These are phyloP conservation scores for Licmophora abbreviata DNA, from an alignment of 108 stramenopile genomes.

Conservation along the genomic window DNA sequence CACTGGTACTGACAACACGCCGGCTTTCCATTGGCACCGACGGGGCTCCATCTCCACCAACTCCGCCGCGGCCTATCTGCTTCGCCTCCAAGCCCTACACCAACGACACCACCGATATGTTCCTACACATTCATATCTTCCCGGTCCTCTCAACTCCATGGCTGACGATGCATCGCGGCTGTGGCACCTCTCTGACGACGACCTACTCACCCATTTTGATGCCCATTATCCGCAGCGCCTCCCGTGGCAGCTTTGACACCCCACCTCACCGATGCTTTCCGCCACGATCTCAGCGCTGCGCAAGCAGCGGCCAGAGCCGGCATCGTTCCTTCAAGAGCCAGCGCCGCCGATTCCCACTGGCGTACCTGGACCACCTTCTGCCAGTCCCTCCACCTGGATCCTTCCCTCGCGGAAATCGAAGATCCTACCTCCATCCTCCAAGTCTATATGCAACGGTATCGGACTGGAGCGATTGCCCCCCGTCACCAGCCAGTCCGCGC, in stretches of 20 bases:
- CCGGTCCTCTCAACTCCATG: slow-evolving; percentile 13
- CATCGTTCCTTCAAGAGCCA: too few species aligned
- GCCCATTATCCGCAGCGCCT: slow-evolving; percentile 13
- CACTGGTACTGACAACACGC: neutral
- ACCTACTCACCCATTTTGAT: neutral
- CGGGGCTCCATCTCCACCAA: slow-evolving; percentile 25
- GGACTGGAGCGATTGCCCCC: too few species aligned
- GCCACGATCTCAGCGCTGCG: slow-evolving; percentile 17
- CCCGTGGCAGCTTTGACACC: slow-evolving; percentile 17
- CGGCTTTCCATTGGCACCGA: slow-evolving; percentile 1
- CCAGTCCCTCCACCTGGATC: slow-evolving; percentile 4
- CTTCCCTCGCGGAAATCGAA: slow-evolving; percentile 14
- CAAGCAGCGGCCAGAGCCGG: neutral
- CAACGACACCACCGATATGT: slow-evolving; percentile 25
- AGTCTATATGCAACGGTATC: slow-evolving; percentile 30
- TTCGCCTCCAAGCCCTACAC: slow-evolving; percentile 23
- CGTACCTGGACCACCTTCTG: slow-evolving; percentile 11
- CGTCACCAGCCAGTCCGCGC: too few species aligned
- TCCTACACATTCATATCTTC: slow-evolving; percentile 12
- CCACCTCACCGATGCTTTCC: slow-evolving; percentile 2
- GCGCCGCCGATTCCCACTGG: slow-evolving; percentile 5
- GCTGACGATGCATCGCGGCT: slow-evolving; percentile 7
- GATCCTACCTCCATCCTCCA: slow-evolving; percentile 27
- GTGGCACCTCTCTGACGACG: slow-evolving; percentile 5
- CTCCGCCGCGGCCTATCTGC: slow-evolving; percentile 27